A percentile compares a stretch with the other conserved stretches of the same genome.
These are phyloP conservation scores for Trichocladium antarcticum DNA, from an alignment of 495 filamentous ascomycete species.

Conservation along the genomic window DNA sequence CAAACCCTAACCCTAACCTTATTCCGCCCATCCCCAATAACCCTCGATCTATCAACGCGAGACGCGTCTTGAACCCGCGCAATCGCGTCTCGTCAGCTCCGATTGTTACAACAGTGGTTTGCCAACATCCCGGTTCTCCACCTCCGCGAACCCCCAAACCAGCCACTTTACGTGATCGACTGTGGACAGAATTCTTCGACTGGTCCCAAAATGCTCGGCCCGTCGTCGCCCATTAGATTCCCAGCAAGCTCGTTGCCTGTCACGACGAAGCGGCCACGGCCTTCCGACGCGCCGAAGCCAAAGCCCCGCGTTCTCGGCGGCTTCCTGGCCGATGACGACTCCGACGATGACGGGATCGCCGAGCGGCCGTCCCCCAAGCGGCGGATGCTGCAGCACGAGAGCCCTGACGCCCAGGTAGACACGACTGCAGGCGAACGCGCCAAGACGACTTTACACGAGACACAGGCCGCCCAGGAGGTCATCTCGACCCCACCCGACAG, in stretches of 20 bases:
- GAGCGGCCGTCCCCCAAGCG: constrained; percentile 31
- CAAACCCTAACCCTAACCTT: too few species aligned
- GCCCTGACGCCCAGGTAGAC: constrained; percentile 1
- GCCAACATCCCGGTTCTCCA: too few species aligned
- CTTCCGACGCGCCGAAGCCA: constrained; percentile 11
- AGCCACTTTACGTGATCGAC: not conserved
- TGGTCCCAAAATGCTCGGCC: constrained; percentile 24
- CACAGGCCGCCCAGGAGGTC: not conserved
- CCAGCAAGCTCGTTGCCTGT: constrained; percentile 45
- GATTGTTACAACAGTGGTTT: not conserved
- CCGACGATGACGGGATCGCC: constrained; percentile 16
- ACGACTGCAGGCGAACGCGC: not conserved
- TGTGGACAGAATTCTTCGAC: not conserved
- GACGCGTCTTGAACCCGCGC: too few species aligned
- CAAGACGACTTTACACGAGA: not conserved
- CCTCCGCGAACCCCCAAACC: not conserved
- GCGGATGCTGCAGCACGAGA: constrained; percentile 21
- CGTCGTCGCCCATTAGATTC: constrained; percentile 51
- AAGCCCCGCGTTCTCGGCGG: constrained; percentile 29
- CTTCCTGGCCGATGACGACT: constrained; percentile 40
- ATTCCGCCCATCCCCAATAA: too few species aligned
- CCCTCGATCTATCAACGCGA: too few species aligned
- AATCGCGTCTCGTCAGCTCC: too few species aligned
- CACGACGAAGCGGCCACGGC: constrained; percentile 30
- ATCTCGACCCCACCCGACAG: constrained; percentile 14